Base-by-base conservation (phyloP, 148 eudicot genomes). In the Amaranthus cruentus region DNA sequence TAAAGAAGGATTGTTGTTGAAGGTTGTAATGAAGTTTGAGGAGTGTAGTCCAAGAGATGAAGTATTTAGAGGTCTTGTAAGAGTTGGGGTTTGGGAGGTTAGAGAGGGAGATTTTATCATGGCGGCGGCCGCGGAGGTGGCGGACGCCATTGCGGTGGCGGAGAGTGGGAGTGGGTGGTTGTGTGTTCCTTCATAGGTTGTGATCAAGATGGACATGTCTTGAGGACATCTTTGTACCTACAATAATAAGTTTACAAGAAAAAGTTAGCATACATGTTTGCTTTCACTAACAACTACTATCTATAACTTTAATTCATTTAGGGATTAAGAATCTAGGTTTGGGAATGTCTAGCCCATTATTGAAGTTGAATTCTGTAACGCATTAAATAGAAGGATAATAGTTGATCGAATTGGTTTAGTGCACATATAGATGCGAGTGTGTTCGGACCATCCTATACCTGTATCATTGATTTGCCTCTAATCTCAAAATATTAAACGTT, bases 111-210 rank as follows among this genome's bases (percentile, higher is more conserved):
- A 66, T 21, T 75, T 87, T 18, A 84, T 81, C 90, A 87, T 87
- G 47, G 90, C 65, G 15, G 81, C 86, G 1, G 88, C 88, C 4
- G 92, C 85, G 0, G 87, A 80, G 52, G 92, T 88, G 77, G 90
- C 83, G 4, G 88, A 86, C 1, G 92, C 90, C 85, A 88, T 86
- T 44, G 88, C 80, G 12, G 88, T 78, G 78, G 90, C 92, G 7
- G 88, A 69, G 8, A 80, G 74, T 3, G 88, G 83, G 58, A 89
- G 90, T 7, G 88, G 86, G 81, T 89, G 93, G 87, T 83, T 85
- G 85, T 89, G 93, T 13, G 79, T 77, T 61, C 93, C 93, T 85
- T 89, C 93, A 53, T 89, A 89, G 80, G 92, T 88, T 80, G 90
- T 88, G 75, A 74, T 83, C 58, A 89, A 74, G 21, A 85, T 78